phyloP scores from a whole-genome alignment of 441 rosid species.

The Metrosideros polymorpha region DNA sequence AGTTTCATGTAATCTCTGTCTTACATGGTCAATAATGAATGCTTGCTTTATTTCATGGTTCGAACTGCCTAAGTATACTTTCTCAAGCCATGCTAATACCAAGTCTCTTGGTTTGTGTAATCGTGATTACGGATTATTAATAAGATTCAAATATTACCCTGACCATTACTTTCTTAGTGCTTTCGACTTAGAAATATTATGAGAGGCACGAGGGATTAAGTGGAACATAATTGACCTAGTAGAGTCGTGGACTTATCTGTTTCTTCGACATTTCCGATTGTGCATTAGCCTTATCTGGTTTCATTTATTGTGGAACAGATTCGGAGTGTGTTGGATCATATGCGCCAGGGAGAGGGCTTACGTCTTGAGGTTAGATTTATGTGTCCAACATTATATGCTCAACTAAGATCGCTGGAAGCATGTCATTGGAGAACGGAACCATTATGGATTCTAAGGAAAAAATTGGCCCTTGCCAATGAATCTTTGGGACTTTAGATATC shows the following conservation, averaged over 20 bases:
- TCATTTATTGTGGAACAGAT: conserved; percentile 34
- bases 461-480: neutral
- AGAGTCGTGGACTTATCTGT: neutral
- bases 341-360: conserved; percentile 83
- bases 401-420: neutral
- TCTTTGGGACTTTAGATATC: neutral
- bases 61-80: neutral
- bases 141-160: neutral
- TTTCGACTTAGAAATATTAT: neutral
- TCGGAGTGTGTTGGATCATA: conserved; percentile 68
- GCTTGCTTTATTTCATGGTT: neutral
- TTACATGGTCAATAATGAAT: neutral
- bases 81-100: neutral
- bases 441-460: neutral
- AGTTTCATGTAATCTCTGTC: neutral
- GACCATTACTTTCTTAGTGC: neutral
- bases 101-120: neutral
- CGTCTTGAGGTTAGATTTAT: conserved; percentile 55
- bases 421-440: neutral
- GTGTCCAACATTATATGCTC: neutral
- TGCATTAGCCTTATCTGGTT: neutral
- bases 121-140: neutral
- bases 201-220: neutral
- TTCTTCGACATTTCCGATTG: neutral
- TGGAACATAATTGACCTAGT: neutral